These are phyloP conservation scores for Phytophthora capsici DNA, from an alignment of 352 stramenopile genomes.

Conservation along the genomic window DNA sequence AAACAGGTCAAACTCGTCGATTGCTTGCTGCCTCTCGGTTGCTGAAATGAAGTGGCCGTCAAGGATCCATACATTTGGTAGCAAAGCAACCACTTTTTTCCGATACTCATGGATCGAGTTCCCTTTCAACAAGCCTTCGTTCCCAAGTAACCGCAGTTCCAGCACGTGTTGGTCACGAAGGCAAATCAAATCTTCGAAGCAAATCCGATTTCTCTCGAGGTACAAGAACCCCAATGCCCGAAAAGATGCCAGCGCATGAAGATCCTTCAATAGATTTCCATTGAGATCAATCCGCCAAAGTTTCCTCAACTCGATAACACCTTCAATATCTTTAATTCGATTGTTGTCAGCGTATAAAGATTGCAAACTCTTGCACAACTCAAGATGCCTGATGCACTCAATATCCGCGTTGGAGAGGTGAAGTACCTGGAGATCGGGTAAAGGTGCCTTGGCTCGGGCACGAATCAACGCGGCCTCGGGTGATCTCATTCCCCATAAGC, in stretches of 20 bases:
- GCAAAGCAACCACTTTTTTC: conserved; percentile 51
- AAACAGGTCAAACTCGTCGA: conserved; percentile 51
- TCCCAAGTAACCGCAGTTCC: conserved; percentile 53
- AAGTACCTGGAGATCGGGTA: conserved; percentile 51
- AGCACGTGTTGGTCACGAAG: conserved; percentile 67
- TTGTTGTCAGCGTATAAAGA: conserved; percentile 68
- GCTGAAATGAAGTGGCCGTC: conserved; percentile 65
- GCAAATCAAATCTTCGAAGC: conserved; percentile 58
- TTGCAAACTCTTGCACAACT: conserved; percentile 44
- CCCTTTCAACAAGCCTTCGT: conserved; percentile 34
- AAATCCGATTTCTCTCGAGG: conserved; percentile 55
- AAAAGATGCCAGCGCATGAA: conserved; percentile 54
- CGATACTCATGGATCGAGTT: conserved; percentile 39
- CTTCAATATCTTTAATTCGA: conserved; percentile 49
- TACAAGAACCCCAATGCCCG: conserved; percentile 59
- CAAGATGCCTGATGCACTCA: conserved; percentile 58
- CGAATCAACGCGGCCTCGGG: conserved; percentile 56
- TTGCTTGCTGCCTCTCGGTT: conserved; percentile 43
- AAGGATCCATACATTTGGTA: conserved; percentile 66
- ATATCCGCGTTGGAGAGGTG: conserved; percentile 63
- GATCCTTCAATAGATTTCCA: conserved; percentile 48
- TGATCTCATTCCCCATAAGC: conserved; percentile 44
- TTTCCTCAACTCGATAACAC: conserved; percentile 39
- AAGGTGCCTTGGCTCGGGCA: conserved; percentile 54
- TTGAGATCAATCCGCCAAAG: conserved; percentile 67